Conservation (phyloP, 2,329 filamentous ascomycete genomes). For the Helotiales sp. region DNA sequence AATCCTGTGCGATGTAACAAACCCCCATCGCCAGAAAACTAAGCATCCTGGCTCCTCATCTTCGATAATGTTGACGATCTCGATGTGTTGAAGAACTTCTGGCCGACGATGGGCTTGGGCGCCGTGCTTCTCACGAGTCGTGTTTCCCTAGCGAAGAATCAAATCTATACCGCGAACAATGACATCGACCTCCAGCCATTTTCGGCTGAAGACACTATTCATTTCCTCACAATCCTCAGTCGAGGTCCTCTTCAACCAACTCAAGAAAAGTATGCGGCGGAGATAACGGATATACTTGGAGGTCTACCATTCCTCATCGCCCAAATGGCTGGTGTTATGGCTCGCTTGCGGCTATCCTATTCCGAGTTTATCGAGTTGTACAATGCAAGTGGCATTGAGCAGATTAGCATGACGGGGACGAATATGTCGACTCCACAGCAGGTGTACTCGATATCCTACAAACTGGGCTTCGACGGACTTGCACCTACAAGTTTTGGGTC, state of each 20-base stretch:
- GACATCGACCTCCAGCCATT: background rate
- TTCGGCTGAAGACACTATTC: background rate
- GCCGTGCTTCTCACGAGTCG: background rate
- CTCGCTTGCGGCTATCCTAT: conserved; percentile 3
- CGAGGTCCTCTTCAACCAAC: background rate
- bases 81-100: conserved; percentile 21
- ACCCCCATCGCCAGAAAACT: background rate
- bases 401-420: background rate
- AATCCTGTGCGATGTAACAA: background rate
- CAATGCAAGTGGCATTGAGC: background rate
- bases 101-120: conserved; percentile 9
- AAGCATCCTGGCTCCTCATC: conserved; percentile 28
- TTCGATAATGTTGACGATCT: conserved; percentile 31
- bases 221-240: background rate
- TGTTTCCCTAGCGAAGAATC: background rate
- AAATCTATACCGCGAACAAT: background rate
- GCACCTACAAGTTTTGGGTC: too few relatives aligned
- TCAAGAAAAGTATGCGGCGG: background rate
- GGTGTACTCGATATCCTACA: background rate
- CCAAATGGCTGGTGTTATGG: conserved; percentile 11
- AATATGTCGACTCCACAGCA: background rate
- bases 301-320: conserved; percentile 12
- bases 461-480: background rate
- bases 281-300: conserved; percentile 1
- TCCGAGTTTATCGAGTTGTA: background rate